phyloP scores from a whole-genome alignment of 805 yeast genomes.

The Kazachstania kunashirensis region DNA sequence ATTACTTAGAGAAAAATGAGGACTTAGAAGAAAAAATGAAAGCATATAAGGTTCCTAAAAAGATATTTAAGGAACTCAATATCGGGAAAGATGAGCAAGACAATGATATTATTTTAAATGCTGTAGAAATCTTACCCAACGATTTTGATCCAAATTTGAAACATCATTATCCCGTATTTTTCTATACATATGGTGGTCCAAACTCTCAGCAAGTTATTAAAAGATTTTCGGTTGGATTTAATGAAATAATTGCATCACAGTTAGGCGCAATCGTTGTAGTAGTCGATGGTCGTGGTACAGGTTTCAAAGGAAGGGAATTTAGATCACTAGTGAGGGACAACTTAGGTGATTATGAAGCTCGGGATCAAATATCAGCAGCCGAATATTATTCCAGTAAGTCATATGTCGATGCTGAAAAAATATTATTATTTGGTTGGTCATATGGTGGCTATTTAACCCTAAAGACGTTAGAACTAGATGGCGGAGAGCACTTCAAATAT shows the following conservation, averaged over 20 bases:
- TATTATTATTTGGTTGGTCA: conserved; percentile 97
- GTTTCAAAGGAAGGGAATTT: conserved; percentile 70
- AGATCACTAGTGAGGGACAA: conserved; percentile 73
- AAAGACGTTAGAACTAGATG: conserved; percentile 77
- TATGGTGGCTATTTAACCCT: conserved; percentile 93
- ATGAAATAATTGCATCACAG: conserved; percentile 67
- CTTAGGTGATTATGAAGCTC: conserved; percentile 72
- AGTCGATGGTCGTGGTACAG: conserved; percentile 96
- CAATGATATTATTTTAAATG: conserved; percentile 45
- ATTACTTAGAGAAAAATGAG: conserved; percentile 33
- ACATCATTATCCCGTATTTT: conserved; percentile 72
- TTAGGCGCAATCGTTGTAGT: conserved; percentile 80
- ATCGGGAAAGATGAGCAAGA: conserved; percentile 42
- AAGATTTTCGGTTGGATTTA: conserved; percentile 51
- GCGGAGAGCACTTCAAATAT: conserved; percentile 63
- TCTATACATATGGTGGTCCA: conserved; percentile 93
- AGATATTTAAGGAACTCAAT: conserved; percentile 42
- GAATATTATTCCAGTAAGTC: conserved; percentile 49
- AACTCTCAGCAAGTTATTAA: conserved; percentile 77
- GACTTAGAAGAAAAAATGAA: conserved; percentile 32
- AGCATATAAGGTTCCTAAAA: conserved; percentile 48
- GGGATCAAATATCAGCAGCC: conserved; percentile 83
- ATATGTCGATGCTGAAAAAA: conserved; percentile 57
- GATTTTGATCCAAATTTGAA: conserved; percentile 44
- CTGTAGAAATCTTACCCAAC: conserved; percentile 69